A percentile compares a stretch with the other conserved stretches of the same genome.
Evolutionary conservation across 768 basidiomycete species (phyloP).

Genomic region (Mycena belliarum): DNA sequence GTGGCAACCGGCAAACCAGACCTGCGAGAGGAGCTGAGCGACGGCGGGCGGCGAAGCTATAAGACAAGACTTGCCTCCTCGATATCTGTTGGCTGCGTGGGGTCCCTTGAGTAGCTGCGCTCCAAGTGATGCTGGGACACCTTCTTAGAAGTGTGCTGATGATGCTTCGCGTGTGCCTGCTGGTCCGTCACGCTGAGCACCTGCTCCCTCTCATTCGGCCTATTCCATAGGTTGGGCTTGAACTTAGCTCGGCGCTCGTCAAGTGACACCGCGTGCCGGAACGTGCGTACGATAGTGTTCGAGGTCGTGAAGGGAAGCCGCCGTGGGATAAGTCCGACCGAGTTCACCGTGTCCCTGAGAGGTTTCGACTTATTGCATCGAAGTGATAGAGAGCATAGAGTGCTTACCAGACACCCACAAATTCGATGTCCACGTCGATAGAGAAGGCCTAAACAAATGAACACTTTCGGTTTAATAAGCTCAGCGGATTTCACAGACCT

Average conservation of each 20-base stretch:
- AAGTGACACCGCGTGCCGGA: constrained; percentile 57
- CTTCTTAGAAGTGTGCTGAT: constrained; percentile 5
- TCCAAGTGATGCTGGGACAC: constrained; percentile 23
- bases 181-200: constrained; percentile 27
- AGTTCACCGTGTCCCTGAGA: constrained; percentile 56
- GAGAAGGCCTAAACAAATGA: constrained; percentile 36
- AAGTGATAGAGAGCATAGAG: not conserved
- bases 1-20: constrained; percentile 31
- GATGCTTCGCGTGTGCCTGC: constrained; percentile 1
- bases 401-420: constrained; percentile 52
- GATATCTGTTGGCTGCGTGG: constrained; percentile 35
- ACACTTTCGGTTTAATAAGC: not conserved
- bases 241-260: constrained; percentile 57
- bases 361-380: not conserved
- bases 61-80: constrained; percentile 32
- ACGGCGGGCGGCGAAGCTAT: constrained; percentile 29
- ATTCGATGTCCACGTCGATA: constrained; percentile 44
- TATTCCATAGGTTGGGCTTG: constrained; percentile 44
- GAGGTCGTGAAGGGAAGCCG: constrained; percentile 48
- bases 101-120: constrained; percentile 26
- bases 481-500: not conserved
- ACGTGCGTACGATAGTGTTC: constrained; percentile 45
- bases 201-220: constrained; percentile 31
- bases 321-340: constrained; percentile 46
- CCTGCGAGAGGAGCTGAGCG: not conserved